Evolutionary conservation across 1,284 basidiomycete genomes (phyloP), one percentile per base, ranked within the genome.

Genomic region (Austroboletus novae-zelandiae): DNA sequence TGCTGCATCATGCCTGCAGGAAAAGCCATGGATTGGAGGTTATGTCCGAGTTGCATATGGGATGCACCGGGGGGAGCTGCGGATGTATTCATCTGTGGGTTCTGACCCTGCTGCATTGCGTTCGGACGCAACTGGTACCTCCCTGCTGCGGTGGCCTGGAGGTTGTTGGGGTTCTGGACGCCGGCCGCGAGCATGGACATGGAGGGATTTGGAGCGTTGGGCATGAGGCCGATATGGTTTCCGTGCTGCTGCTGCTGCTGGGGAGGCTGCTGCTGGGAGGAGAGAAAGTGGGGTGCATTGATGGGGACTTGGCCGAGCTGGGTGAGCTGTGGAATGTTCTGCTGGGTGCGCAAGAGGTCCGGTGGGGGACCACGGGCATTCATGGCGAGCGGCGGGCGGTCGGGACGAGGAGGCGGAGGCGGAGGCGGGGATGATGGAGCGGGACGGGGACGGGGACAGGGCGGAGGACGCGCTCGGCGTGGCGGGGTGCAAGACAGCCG

Each of bases 331-430:
- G 72, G 64, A 51, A 78, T 70, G 59, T 68, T 65, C 61, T 63
- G 68, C 48, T 69, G 69, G 8, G 51, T 2, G 49, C 77, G 76
- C 36, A 81, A 57, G 69, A 80, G 71, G 55, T 78, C 75, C 55
- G 59, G 49, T 9, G 25, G 25, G 47, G 58, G 56, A 34, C 64
- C 64, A 49, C 74, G 78, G 55, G 62, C 57, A 67, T 75, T 73
- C 67, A 72, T 73, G 31, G 32, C 23, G 23, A 44, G 37, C 5
- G 32, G 40, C 31, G 48, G 9, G 32, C 9, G 32, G 14, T 41
- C 18, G 32, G 15, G 43, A 34, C 34, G 50, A 50, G 49, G 56
- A 14, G 45, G n/a, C 25, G 11, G 40, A 9, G 5, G 2, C 15
- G 15, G 42, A 25, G 10, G 42, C 10, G n/a, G 41, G 18, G 9